Percentiles rank a stretch among this genome's conserved stretches.
phyloP scores from a whole-genome alignment of 768 basidiomycete genomes.

The Coprinellus aureogranulatus region DNA sequence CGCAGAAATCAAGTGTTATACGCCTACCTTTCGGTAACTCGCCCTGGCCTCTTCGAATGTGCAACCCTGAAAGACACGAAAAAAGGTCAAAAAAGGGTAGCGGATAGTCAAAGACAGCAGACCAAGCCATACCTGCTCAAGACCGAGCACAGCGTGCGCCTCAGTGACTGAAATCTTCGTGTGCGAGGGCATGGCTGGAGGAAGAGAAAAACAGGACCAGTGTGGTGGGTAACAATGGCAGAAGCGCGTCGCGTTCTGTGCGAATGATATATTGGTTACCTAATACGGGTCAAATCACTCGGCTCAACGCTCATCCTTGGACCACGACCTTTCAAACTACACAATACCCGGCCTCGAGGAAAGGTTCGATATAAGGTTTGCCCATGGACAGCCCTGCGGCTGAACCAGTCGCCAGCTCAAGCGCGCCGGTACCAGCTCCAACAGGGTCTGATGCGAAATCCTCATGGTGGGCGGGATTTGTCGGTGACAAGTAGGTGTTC shows the following conservation, averaged over 20 bases:
- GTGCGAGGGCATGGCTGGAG: slow-evolving; percentile 7
- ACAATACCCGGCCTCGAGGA: neutral
- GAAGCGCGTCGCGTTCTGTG: slow-evolving; percentile 18
- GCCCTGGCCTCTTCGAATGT: slow-evolving; percentile 64
- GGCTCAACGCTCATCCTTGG: neutral
- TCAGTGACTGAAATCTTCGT: slow-evolving; percentile 19
- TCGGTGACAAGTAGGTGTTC: slow-evolving; percentile 65
- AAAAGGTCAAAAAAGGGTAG: slow-evolving; percentile 10
- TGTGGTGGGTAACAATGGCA: slow-evolving; percentile 9
- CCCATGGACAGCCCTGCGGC: too few relatives aligned
- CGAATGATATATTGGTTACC: slow-evolving; percentile 10
- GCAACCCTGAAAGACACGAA: slow-evolving; percentile 41
- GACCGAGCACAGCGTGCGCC: slow-evolving; percentile 45
- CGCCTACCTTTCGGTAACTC: slow-evolving; percentile 64
- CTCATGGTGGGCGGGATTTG: slow-evolving; percentile 38
- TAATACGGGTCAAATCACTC: slow-evolving; percentile 6
- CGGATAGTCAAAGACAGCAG: slow-evolving; percentile 3
- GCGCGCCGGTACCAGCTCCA: slow-evolving; percentile 10
- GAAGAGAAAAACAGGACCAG: slow-evolving; percentile 7
- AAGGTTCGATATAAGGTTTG: neutral
- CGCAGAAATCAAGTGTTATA: neutral
- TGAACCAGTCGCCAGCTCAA: neutral
- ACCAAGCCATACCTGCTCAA: slow-evolving; percentile 46
- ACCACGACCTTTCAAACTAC: neutral
- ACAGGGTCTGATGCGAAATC: slow-evolving; percentile 13